Evolutionary conservation across 2,329 filamentous ascomycete genomes (phyloP).

Genomic region (Xylariales sp.): DNA sequence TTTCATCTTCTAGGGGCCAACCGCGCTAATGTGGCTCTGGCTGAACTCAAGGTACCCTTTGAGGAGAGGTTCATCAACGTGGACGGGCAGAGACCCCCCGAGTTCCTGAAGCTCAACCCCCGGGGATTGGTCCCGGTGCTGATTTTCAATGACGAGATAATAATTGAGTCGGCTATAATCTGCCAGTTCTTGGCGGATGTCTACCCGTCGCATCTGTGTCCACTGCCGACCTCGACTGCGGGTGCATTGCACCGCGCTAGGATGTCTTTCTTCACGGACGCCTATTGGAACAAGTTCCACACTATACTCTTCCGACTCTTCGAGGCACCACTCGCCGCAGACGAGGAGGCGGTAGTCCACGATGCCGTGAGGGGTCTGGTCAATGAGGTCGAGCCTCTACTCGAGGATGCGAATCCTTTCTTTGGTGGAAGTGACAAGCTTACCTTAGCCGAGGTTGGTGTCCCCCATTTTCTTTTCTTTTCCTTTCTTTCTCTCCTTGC

Average conservation of each 20-base stretch:
- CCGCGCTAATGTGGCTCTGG: constrained; percentile 8
- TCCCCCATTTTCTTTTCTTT: background rate
- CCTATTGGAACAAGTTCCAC: constrained; percentile 10
- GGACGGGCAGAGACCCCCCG: constrained; percentile 8
- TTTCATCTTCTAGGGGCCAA: constrained; percentile 9
- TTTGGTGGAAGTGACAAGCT: constrained; percentile 8
- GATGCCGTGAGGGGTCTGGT: constrained; percentile 7
- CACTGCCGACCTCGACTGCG: constrained; percentile 4
- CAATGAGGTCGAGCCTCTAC: constrained; percentile 9
- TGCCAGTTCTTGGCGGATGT: constrained; percentile 9
- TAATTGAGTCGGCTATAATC: constrained; percentile 10
- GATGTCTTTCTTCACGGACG: constrained; percentile 10
- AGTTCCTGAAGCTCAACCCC: constrained; percentile 9
- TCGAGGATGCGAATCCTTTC: constrained; percentile 8
- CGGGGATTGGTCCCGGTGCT: constrained; percentile 9
- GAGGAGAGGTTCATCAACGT: constrained; percentile 10
- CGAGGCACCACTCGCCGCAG: constrained; percentile 1
- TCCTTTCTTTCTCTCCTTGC: no score
- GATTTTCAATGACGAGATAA: constrained; percentile 4
- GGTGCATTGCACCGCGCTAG: constrained; percentile 9
- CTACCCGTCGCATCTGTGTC: constrained; percentile 8
- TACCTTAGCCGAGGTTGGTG: constrained; percentile 10
- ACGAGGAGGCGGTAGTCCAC: constrained; percentile 5
- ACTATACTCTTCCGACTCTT: constrained; percentile 8
- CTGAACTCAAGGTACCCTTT: constrained; percentile 7